phyloP scores from a whole-genome alignment of 768 basidiomycete species.

The Boletus coccyginus region DNA sequence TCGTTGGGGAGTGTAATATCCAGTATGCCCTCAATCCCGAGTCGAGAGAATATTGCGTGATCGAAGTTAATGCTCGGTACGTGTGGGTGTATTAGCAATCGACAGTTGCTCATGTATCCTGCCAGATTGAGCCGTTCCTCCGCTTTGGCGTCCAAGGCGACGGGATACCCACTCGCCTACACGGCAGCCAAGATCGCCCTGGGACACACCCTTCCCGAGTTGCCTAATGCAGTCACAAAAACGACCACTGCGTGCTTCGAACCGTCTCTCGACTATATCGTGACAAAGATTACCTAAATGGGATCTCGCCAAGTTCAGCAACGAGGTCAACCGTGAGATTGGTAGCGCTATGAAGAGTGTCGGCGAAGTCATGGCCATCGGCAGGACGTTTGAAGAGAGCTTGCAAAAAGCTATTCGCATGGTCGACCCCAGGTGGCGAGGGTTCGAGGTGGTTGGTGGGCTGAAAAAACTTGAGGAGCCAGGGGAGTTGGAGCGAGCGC shows the following conservation, averaged over 20 bases:
- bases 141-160: constrained; percentile 97
- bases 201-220: constrained; percentile 94
- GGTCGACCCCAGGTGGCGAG: constrained; percentile 94
- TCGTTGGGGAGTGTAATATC: constrained; percentile 95
- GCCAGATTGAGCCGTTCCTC: constrained; percentile 77
- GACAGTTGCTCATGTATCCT: not conserved
- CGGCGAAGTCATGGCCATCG: constrained; percentile 99
- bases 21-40: constrained; percentile 97
- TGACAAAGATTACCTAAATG: constrained; percentile 99
- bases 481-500: constrained; percentile 64
- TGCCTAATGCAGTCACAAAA: constrained; percentile 98
- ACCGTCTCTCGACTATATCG: constrained; percentile 97
- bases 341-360: constrained; percentile 99
- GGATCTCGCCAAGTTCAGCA: constrained; percentile 97
- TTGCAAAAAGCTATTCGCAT: constrained; percentile 98
- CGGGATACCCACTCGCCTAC: constrained; percentile 98
- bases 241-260: constrained; percentile 99
- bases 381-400: constrained; percentile 97
- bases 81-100: not conserved
- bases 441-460: constrained; percentile 93
- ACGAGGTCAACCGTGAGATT: constrained; percentile 90
- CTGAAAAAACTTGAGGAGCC: constrained; percentile 78
- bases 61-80: constrained; percentile 94
- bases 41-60: constrained; percentile 94
- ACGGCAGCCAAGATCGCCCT: constrained; percentile 99